Evolutionary conservation across 2,329 filamentous ascomycete species (phyloP), one percentile per base, ranked within the genome.

Genomic region (Colletotrichum higginsianum): DNA sequence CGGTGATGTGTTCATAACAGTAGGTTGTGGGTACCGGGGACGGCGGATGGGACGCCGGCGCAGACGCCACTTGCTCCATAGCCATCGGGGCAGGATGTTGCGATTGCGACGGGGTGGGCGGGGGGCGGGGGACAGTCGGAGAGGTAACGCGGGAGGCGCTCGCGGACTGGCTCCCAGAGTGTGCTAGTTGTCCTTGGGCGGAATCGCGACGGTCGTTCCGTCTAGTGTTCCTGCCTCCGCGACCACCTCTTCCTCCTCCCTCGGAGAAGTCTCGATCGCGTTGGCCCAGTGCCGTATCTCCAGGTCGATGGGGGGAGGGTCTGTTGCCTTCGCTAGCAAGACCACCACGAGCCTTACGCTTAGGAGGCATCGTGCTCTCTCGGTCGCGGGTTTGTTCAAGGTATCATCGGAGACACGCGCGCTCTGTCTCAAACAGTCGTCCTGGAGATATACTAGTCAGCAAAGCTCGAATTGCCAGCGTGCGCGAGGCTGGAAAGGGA

Each of bases 1-100:
- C 90, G 5, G 93, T 96, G 57, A 98, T 81, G 76, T 92, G 91
- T 68, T 92, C 89, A 81, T 96, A 98, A 75, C 88, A 89, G 80
- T 93, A 96, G 61, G 82, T 84, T 40, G 85, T 82, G 58, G 77
- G 78, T 46, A 81, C 75, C 9, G 84, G 80, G 42, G 80, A 78
- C 52, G 75, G 78, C 60, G 77, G 78, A 49, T 76, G 63, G 38
- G 73, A 73, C 23, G 44, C 42, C 21, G 65, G 26, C 35, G 76
- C 74, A 4, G 78, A 74, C 12, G 78, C 35, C 35, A 11, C 77
- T 23, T 38, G 78, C 73, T 2, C 67, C 42, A 77, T 76, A 12
- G 78, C 69, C 18, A 76, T 72, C 5, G 80, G 73, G 63, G 76
- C 71, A 38, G 75, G 66, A 2, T 75, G 73, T 26, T 75, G 74